A percentile compares a stretch with the other conserved stretches of the same genome.
These are phyloP conservation scores for Boletus rex-veris DNA, from an alignment of 768 basidiomycete species.

Conservation along the genomic window DNA sequence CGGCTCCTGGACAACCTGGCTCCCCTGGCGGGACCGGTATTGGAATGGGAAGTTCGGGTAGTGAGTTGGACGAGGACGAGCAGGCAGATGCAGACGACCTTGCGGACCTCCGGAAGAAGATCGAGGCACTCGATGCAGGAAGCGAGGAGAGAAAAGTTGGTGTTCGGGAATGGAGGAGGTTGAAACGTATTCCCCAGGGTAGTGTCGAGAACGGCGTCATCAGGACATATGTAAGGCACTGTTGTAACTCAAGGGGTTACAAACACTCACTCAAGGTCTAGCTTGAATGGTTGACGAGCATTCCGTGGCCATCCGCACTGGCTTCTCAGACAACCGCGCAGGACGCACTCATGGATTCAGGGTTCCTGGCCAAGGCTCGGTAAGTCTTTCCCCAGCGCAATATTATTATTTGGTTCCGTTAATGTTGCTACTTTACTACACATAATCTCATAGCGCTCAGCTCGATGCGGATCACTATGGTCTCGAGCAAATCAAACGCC, in stretches of 20 bases:
- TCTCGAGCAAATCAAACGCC: conserved; percentile 87
- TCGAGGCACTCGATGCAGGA: conserved; percentile 69
- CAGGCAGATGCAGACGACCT: conserved; percentile 80
- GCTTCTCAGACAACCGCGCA: conserved; percentile 22
- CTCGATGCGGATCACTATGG: conserved; percentile 92
- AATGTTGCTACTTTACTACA: background rate
- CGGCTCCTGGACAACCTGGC: conserved; percentile 21
- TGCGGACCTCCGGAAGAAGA: conserved; percentile 64
- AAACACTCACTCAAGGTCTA: conserved; percentile 12
- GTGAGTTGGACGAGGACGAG: conserved; percentile 73
- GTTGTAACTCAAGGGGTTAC: background rate
- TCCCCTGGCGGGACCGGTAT: conserved; percentile 19
- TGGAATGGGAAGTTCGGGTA: conserved; percentile 28
- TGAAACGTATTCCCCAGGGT: conserved; percentile 85
- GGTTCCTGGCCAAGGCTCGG: conserved; percentile 69
- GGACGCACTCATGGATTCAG: conserved; percentile 44
- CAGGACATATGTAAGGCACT: conserved; percentile 63
- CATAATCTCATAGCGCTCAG: conserved; percentile 39
- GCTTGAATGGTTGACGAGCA: conserved; percentile 85
- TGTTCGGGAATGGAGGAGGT: conserved; percentile 75
- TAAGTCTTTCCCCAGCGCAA: conserved; percentile 5
- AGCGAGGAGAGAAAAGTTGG: conserved; percentile 82
- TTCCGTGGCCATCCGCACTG: conserved; percentile 71
- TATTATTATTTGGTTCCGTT: background rate
- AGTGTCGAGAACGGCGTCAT: conserved; percentile 91